phyloP scores from a whole-genome alignment of 148 eudicot genomes.

The Fagopyrum tataricum region DNA sequence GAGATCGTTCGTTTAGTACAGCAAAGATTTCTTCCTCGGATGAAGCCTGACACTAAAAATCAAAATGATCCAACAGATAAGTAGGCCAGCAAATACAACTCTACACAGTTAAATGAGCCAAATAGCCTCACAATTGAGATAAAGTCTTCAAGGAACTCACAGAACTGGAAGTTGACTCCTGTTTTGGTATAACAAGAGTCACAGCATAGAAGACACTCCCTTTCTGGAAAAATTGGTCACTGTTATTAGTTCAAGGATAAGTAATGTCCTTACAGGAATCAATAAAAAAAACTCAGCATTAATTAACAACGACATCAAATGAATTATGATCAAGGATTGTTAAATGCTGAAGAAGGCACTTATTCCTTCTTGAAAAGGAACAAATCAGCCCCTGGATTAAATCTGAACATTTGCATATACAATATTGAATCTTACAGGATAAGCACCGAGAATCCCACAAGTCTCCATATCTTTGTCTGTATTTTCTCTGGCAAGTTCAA shows the following conservation, averaged over 20 bases:
- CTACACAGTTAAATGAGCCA: not conserved
- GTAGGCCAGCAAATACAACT: not conserved
- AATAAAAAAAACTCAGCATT: no score
- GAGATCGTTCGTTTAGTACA: conserved; percentile 57
- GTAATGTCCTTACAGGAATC: not conserved
- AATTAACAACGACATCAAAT: not conserved
- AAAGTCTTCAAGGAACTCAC: conserved; percentile 35
- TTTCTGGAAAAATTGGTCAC: conserved; percentile 29
- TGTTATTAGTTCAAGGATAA: conserved; percentile 1
- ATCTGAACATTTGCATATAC: conserved; percentile 7
- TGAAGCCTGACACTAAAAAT: conserved; percentile 62
- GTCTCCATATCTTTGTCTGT: conserved; percentile 53
- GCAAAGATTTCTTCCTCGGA: conserved; percentile 68
- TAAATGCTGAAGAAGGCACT: not conserved
- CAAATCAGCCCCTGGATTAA: not conserved
- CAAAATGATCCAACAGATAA: conserved; percentile 15
- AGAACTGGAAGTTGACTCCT: conserved; percentile 62
- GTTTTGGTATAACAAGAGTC: conserved; percentile 68
- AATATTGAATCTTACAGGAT: conserved; percentile 37
- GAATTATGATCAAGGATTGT: not conserved
- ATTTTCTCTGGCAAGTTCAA: conserved; percentile 13
- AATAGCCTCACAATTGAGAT: conserved; percentile 1
- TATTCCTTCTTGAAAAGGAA: not conserved
- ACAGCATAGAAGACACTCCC: conserved; percentile 55
- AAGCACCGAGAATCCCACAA: conserved; percentile 85